Conservation (phyloP, 2,329 filamentous ascomycete genomes). For the Fusarium zealandicum region DNA sequence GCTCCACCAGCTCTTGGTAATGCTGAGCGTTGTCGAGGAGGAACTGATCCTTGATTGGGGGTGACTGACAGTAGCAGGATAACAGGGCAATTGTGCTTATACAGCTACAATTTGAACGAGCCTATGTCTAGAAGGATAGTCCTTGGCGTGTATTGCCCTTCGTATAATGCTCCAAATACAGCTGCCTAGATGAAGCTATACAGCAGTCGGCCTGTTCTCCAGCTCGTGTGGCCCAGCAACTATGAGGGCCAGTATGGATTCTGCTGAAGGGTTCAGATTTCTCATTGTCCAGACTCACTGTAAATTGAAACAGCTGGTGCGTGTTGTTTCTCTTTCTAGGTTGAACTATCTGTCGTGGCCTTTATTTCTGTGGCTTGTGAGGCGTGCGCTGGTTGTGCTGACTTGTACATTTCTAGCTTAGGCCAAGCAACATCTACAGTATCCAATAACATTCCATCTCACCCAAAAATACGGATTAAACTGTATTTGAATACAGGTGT, state of each 20-base stretch:
- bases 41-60: slow-evolving; percentile 45
- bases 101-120: too few relatives aligned
- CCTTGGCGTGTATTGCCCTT: neutral
- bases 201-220: neutral
- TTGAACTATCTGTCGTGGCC: too few relatives aligned
- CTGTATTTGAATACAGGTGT: too few relatives aligned
- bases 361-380: too few relatives aligned
- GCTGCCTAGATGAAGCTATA: slow-evolving; percentile 26
- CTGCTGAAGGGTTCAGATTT: neutral
- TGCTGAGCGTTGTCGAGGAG: slow-evolving; percentile 42
- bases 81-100: too few relatives aligned
- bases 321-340: too few relatives aligned
- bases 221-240: slow-evolving; percentile 28
- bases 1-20: slow-evolving; percentile 41
- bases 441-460: too few relatives aligned
- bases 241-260: neutral
- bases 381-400: too few relatives aligned
- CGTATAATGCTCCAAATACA: slow-evolving; percentile 17
- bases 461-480: too few relatives aligned
- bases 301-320: too few relatives aligned
- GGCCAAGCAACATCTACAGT: too few relatives aligned
- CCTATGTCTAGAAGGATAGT: neutral
- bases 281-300: neutral
- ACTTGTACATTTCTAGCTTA: too few relatives aligned
- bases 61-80: neutral